Evolutionary conservation across 805 yeast species (phyloP).

Genomic region (Candida broadrunensis): DNA sequence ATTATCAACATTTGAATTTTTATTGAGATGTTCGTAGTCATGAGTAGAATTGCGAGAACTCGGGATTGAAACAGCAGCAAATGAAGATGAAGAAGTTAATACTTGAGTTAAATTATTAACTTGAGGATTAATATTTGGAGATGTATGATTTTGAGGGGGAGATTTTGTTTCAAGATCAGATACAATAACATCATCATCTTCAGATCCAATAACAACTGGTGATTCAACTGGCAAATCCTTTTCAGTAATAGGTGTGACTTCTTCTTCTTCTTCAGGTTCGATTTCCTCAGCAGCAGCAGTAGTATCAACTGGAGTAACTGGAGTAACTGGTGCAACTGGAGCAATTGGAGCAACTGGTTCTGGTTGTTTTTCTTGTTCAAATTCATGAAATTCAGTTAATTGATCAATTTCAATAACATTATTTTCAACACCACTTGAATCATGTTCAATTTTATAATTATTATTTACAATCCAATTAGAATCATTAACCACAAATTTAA

Average conservation of each 20-base stretch:
- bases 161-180: slow-evolving; percentile 8
- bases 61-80: slow-evolving; percentile 35
- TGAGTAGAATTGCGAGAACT: slow-evolving; percentile 13
- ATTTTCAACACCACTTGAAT: slow-evolving; percentile 34
- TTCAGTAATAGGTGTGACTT: neutral
- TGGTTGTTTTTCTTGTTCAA: slow-evolving; percentile 1
- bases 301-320: neutral
- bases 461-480: slow-evolving; percentile 26
- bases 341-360: neutral
- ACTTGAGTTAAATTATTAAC: slow-evolving; percentile 15
- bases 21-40: slow-evolving; percentile 6
- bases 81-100: slow-evolving; percentile 30
- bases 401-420: slow-evolving; percentile 28
- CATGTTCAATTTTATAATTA: slow-evolving; percentile 19
- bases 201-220: neutral
- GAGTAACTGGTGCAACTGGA: too few species aligned
- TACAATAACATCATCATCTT: slow-evolving; percentile 6
- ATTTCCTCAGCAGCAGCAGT: neutral
- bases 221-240: slow-evolving; percentile 1
- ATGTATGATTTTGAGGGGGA: slow-evolving; percentile 1
- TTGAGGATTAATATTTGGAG: slow-evolving; percentile 2
- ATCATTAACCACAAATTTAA: slow-evolving; percentile 37
- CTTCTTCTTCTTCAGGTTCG: neutral
- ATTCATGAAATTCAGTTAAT: slow-evolving; percentile 18
- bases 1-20: slow-evolving; percentile 1